These are phyloP conservation scores for Bertia moriformis DNA, from an alignment of 2,329 filamentous ascomycete genomes.

Conservation along the genomic window DNA sequence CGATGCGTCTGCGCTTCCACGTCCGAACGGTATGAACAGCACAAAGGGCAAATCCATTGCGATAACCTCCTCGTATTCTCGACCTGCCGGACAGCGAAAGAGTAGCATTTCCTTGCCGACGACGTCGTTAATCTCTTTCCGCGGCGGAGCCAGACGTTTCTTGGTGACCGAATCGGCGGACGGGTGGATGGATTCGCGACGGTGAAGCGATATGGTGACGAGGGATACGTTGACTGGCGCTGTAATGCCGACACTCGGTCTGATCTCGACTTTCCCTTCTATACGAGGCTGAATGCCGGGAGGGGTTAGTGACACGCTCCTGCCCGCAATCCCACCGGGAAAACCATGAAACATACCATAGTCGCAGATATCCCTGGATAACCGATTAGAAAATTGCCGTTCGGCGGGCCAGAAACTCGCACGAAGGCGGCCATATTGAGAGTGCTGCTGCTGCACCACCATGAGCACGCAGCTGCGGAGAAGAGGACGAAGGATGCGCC, in stretches of 20 bases:
- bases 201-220: conserved; percentile 84
- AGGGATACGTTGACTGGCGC: conserved; percentile 83
- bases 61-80: conserved; percentile 75
- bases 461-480: neutral
- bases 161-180: conserved; percentile 88
- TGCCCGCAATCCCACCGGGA: neutral
- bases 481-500: no score
- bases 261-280: conserved; percentile 93
- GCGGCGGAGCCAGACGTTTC: conserved; percentile 75
- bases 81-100: conserved; percentile 71
- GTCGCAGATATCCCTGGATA: conserved; percentile 61
- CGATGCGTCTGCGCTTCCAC: conserved; percentile 79
- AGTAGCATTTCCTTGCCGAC: conserved; percentile 92
- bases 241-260: conserved; percentile 70
- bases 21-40: conserved; percentile 88
- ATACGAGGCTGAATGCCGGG: conserved; percentile 73
- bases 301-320: neutral
- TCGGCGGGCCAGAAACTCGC: conserved; percentile 55
- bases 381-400: conserved; percentile 56
- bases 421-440: conserved; percentile 46
- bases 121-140: conserved; percentile 80
- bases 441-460: neutral
- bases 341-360: conserved; percentile 46
- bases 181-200: conserved; percentile 90
- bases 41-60: conserved; percentile 96